Percentiles rank a stretch among this genome's conserved stretches.
These are phyloP conservation scores for Populus hybrid DNA, from an alignment of 441 rosid species.

Conservation along the genomic window DNA sequence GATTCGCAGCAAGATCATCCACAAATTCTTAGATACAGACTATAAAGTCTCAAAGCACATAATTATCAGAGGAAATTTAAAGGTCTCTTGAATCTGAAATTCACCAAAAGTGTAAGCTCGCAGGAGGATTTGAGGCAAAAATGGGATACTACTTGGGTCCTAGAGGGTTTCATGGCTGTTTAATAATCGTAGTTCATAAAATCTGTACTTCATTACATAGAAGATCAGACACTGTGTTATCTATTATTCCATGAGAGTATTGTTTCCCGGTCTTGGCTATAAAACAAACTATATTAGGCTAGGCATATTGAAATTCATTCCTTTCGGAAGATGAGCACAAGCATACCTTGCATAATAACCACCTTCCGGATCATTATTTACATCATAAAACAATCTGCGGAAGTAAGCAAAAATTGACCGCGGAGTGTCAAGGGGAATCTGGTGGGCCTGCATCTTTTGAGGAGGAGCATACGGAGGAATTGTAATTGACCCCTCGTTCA, in stretches of 20 bases:
- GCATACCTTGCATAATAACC: conserved; percentile 90
- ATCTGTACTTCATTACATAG: not conserved
- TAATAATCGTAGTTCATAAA: not conserved
- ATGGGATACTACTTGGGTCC: not conserved
- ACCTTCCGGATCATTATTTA: conserved; percentile 91
- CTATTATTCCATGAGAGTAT: not conserved
- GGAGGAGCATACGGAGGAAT: conserved; percentile 48
- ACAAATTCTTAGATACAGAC: not conserved
- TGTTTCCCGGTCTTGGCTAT: not conserved
- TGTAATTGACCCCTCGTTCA: conserved; percentile 77
- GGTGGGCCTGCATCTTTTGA: conserved; percentile 23
- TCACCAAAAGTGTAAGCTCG: not conserved
- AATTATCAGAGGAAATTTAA: not conserved
- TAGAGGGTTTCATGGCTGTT: not conserved
- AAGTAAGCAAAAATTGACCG: conserved; percentile 91
- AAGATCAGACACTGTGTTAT: not conserved
- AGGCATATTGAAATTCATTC: not conserved
- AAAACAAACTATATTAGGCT: not conserved
- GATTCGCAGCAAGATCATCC: not conserved
- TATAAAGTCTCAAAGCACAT: not conserved
- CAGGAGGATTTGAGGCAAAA: not conserved
- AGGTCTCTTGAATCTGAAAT: not conserved
- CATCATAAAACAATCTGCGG: conserved; percentile 85
- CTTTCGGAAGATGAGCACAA: not conserved
- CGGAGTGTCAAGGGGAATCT: conserved; percentile 64